These are phyloP conservation scores for Serendipita sp. DNA, from an alignment of 768 basidiomycete species.

Conservation along the genomic window DNA sequence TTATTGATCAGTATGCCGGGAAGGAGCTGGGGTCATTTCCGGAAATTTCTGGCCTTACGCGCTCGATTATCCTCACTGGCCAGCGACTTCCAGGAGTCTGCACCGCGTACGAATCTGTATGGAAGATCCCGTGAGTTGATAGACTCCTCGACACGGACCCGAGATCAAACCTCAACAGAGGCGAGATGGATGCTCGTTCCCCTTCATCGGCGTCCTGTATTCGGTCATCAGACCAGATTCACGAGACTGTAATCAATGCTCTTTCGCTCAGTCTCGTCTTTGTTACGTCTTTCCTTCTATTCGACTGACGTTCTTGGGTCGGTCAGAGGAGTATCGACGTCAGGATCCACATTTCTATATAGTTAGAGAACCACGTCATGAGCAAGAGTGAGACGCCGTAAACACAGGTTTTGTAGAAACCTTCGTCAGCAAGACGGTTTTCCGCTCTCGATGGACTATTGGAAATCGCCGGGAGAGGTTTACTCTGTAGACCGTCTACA, in stretches of 20 bases:
- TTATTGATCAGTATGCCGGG: background rate
- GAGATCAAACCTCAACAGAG: constrained; percentile 6
- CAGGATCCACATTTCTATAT: background rate
- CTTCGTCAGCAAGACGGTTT: too few species aligned
- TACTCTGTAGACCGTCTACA: too few species aligned
- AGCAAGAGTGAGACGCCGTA: background rate
- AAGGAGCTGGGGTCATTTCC: background rate
- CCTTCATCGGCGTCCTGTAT: constrained; percentile 3
- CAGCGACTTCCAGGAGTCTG: background rate
- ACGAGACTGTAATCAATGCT: background rate
- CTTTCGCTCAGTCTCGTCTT: background rate
- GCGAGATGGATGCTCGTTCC: background rate
- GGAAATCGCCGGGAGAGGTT: too few species aligned
- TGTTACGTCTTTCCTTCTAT: background rate
- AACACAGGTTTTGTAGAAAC: background rate
- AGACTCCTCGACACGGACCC: background rate
- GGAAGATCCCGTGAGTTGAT: background rate
- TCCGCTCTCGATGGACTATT: too few species aligned
- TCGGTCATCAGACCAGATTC: background rate
- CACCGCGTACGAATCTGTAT: background rate
- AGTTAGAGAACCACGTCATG: background rate
- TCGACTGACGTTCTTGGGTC: background rate
- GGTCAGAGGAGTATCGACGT: background rate
- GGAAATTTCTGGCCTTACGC: background rate
- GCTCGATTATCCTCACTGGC: background rate